These are phyloP conservation scores for Stygiomarasmius scandens DNA, from an alignment of 1,284 basidiomycete genomes.

Conservation along the genomic window DNA sequence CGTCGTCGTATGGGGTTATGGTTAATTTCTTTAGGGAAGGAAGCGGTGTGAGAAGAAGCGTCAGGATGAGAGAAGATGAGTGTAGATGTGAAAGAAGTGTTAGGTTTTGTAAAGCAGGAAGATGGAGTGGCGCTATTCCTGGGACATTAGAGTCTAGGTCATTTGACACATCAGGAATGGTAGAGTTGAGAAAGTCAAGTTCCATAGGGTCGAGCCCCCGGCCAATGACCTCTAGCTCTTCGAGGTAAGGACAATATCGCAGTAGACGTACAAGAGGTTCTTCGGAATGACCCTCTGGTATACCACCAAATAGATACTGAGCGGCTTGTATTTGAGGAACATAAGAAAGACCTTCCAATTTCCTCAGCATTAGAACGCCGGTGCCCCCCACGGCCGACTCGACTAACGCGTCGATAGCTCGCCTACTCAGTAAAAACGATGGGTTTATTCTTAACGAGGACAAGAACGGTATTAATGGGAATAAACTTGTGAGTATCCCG, in stretches of 20 bases:
- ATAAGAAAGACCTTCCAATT: conserved; percentile 66
- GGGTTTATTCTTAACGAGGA: conserved; percentile 73
- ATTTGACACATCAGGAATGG: not conserved
- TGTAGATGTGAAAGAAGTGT: conserved; percentile 65
- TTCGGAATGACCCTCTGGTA: conserved; percentile 29
- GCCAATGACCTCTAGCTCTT: conserved; percentile 68
- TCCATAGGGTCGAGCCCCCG: conserved; percentile 56
- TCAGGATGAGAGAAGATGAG: conserved; percentile 62
- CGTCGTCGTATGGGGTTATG: conserved; percentile 74
- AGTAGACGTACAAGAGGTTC: conserved; percentile 62
- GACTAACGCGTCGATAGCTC: conserved; percentile 31
- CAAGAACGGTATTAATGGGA: conserved; percentile 65
- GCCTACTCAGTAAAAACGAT: conserved; percentile 61
- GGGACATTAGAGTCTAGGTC: no score
- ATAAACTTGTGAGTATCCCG: conserved; percentile 46
- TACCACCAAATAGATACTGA: not conserved
- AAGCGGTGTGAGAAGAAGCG: conserved; percentile 62
- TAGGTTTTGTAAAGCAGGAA: conserved; percentile 65
- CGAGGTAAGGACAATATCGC: conserved; percentile 57
- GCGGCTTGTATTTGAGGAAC: conserved; percentile 27
- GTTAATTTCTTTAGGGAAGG: conserved; percentile 69
- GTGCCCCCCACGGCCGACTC: conserved; percentile 18
- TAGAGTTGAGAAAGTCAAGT: conserved; percentile 37
- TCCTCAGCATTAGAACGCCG: conserved; percentile 53
- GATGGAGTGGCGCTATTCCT: conserved; percentile 45